Evolutionary conservation across 1,284 basidiomycete genomes (phyloP).

Genomic region (Jaminaea rosea): DNA sequence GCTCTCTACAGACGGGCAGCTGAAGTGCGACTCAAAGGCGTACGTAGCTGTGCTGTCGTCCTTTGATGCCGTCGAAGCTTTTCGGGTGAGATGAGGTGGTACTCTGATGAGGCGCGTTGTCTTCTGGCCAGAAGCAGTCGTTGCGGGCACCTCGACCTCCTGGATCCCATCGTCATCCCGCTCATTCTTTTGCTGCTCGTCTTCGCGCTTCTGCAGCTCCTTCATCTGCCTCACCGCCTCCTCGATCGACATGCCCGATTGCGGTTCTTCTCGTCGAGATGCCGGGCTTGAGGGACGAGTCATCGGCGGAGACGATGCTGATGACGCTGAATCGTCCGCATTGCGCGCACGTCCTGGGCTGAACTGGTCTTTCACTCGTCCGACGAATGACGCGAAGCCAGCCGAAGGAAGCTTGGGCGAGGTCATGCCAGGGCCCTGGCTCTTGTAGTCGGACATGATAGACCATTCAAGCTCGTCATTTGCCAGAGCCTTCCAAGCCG

Average conservation of each 20-base stretch:
- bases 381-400: background rate
- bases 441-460: background rate
- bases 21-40: background rate
- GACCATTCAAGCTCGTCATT: slow-evolving; percentile 28
- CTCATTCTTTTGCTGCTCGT: background rate
- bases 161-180: background rate
- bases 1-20: slow-evolving; percentile 3
- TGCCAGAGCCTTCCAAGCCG: slow-evolving; percentile 29
- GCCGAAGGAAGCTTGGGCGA: background rate
- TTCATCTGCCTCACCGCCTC: slow-evolving; percentile 24
- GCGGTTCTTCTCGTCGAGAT: too few relatives aligned
- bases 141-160: too few relatives aligned
- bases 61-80: slow-evolving; percentile 10
- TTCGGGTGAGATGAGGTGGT: slow-evolving; percentile 3
- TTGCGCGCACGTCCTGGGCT: background rate
- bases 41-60: background rate
- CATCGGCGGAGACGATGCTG: too few relatives aligned
- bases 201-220: slow-evolving; percentile 11
- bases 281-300: too few relatives aligned
- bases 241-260: slow-evolving; percentile 18
- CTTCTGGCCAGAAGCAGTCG: too few relatives aligned
- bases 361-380: background rate
- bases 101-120: background rate
- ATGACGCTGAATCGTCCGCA: too few relatives aligned
- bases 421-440: background rate